Evolutionary conservation across 2,329 filamentous ascomycete species (phyloP).

Genomic region (Ophiostoma sp.): DNA sequence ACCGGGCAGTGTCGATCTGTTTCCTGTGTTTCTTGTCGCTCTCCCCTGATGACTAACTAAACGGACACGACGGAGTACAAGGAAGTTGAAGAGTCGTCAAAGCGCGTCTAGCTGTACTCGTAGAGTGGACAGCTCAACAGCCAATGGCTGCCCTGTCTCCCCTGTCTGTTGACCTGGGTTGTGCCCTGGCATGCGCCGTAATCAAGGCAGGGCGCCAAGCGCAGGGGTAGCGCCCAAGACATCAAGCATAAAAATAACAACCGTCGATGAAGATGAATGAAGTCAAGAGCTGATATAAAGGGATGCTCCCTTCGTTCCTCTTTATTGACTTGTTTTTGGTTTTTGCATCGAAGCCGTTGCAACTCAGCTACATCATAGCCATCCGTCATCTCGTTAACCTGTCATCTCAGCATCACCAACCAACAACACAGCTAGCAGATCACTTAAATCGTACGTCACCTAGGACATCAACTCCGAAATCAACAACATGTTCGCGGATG

Average conservation of each 20-base stretch:
- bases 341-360: too few species aligned
- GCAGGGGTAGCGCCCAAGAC: slow-evolving; percentile 3
- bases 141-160: not conserved
- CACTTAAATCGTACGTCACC: too few species aligned
- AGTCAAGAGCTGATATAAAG: not conserved
- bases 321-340: not conserved
- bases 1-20: not conserved
- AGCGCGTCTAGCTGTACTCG: not conserved
- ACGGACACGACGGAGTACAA: not conserved
- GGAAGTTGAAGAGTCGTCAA: not conserved
- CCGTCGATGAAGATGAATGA: not conserved
- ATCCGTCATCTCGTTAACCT: too few species aligned
- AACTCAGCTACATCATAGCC: too few species aligned
- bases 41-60: not conserved
- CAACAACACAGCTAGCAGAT: too few species aligned
- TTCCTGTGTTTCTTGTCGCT: not conserved
- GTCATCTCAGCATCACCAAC: too few species aligned
- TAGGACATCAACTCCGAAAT: too few species aligned
- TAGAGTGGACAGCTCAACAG: not conserved
- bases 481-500: not conserved
- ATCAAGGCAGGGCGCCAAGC: slow-evolving; percentile 10
- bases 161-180: not conserved
- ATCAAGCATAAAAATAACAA: slow-evolving; percentile 8
- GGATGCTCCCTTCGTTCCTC: not conserved
- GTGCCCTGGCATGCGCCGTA: slow-evolving; percentile 1